phyloP scores from a whole-genome alignment of 805 yeast genomes.

The Dipodascopsis uninucleata region DNA sequence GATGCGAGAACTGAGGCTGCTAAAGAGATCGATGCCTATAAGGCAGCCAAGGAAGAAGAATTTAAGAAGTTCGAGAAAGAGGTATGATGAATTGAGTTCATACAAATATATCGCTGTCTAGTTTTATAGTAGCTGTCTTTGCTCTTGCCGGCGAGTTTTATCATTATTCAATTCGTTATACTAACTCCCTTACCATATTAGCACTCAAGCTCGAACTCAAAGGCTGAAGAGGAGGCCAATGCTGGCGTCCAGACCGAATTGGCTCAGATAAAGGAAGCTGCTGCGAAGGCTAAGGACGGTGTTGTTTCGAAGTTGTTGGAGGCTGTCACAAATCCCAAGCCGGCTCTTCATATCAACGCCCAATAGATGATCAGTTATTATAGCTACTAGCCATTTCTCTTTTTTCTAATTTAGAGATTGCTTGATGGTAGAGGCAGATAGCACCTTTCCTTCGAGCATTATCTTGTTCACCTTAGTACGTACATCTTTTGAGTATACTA shows the following conservation, averaged over 20 bases:
- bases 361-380: slow-evolving; percentile 15
- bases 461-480: no score
- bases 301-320: slow-evolving; percentile 76
- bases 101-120: no score
- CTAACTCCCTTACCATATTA: slow-evolving; percentile 19
- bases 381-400: no score
- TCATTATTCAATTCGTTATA: slow-evolving; percentile 1
- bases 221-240: slow-evolving; percentile 77
- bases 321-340: slow-evolving; percentile 74
- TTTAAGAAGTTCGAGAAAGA: slow-evolving; percentile 66
- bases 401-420: no score
- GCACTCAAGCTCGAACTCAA: slow-evolving; percentile 70
- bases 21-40: slow-evolving; percentile 81
- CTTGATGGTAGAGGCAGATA: no score
- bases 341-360: slow-evolving; percentile 81
- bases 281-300: slow-evolving; percentile 54
- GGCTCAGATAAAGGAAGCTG: slow-evolving; percentile 61
- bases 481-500: no score
- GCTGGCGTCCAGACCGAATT: slow-evolving; percentile 67
- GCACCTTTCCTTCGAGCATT: no score
- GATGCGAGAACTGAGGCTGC: slow-evolving; percentile 94
- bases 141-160: background rate
- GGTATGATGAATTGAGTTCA: slow-evolving; percentile 31
- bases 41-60: slow-evolving; percentile 76
- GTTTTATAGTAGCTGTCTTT: no score